These are phyloP conservation scores for Talaromyces sp. DNA, from an alignment of 2,329 filamentous ascomycete species.

Conservation along the genomic window DNA sequence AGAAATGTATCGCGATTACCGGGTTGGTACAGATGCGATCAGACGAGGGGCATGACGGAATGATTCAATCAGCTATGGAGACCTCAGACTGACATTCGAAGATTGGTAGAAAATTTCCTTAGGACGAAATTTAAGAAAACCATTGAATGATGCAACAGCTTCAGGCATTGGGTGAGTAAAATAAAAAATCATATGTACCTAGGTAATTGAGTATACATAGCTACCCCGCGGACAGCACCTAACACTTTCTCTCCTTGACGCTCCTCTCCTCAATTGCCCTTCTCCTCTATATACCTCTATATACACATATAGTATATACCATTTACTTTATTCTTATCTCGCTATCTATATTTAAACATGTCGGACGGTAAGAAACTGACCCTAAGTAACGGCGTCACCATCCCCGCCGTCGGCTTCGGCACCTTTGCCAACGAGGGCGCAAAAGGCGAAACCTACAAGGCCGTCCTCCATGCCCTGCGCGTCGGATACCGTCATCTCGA, in stretches of 20 bases:
- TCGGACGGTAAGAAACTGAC: constrained; percentile 50
- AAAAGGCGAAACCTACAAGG: constrained; percentile 54
- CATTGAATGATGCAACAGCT: not conserved
- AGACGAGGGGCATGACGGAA: constrained; percentile 14
- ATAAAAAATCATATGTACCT: not conserved
- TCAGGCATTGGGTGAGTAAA: not conserved
- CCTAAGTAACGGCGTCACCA: constrained; percentile 55
- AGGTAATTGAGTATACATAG: not conserved
- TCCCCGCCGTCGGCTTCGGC: constrained; percentile 60
- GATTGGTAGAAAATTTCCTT: too few species aligned
- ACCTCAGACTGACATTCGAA: too few species aligned
- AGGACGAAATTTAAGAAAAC: not conserved
- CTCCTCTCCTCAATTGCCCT: not conserved
- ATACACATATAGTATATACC: too few species aligned
- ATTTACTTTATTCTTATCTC: not conserved
- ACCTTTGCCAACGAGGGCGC: constrained; percentile 63
- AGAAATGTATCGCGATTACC: not conserved
- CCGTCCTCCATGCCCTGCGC: constrained; percentile 46
- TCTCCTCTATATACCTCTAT: not conserved
- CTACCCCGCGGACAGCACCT: not conserved
- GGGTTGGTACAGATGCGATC: too few species aligned
- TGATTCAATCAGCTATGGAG: constrained; percentile 12
- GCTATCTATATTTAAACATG: constrained; percentile 40
- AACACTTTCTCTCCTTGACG: not conserved
- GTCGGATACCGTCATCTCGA: constrained; percentile 53